Conservation (phyloP, 2,329 filamentous ascomycete species). For the Fusarium aywerte region DNA sequence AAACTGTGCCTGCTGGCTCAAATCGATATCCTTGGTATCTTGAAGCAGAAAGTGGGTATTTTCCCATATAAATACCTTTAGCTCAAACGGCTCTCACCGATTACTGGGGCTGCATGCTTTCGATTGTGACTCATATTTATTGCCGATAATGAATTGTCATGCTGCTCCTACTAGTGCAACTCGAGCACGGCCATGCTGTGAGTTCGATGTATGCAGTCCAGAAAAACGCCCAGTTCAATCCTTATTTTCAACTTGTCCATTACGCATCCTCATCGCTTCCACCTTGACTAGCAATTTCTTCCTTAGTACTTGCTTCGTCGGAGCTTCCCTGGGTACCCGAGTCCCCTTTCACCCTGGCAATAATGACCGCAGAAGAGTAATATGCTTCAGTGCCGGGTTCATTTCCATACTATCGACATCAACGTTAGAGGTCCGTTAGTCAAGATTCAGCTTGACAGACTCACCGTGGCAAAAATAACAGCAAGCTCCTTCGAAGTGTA, state of each 20-base stretch:
- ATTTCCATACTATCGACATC: constrained; percentile 5
- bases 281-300: not conserved
- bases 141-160: too few species aligned
- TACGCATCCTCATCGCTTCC: not conserved
- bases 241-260: not conserved
- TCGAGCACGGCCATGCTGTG: too few species aligned
- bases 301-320: too few species aligned
- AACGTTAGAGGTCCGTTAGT: not conserved
- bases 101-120: too few species aligned
- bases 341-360: not conserved
- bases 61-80: too few species aligned
- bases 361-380: constrained; percentile 24
- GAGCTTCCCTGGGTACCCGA: rapidly evolving
- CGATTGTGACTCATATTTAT: too few species aligned
- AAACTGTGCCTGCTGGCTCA: too few species aligned
- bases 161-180: too few species aligned
- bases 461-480: constrained; percentile 1
- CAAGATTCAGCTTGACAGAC: not conserved
- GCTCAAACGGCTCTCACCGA: too few species aligned
- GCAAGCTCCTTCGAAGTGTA: constrained; percentile 4
- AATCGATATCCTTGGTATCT: too few species aligned
- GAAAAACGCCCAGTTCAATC: not conserved
- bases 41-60: too few species aligned
- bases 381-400: not conserved
- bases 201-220: too few species aligned